These are phyloP conservation scores for Coemansia sp. DNA, from an alignment of 192 early-diverging fungal genomes.

Conservation along the genomic window DNA sequence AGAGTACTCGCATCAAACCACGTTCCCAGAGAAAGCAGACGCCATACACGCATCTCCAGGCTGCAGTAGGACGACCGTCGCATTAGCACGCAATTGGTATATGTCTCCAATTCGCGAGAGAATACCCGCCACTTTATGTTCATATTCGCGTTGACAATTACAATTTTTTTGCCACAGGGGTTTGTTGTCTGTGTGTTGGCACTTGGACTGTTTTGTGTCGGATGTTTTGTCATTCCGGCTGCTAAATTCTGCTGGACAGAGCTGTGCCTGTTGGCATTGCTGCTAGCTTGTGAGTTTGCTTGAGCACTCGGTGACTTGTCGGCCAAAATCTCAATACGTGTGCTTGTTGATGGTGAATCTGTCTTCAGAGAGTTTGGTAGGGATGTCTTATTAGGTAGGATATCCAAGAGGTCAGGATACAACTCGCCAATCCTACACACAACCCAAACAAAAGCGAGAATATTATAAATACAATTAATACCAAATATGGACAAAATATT, in stretches of 20 bases:
- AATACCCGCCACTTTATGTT: conserved; percentile 32
- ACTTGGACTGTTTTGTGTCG: neutral
- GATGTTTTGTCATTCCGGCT: neutral
- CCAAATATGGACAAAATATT: neutral
- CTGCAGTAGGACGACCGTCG: conserved; percentile 48
- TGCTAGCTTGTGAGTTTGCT: neutral
- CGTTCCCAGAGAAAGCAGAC: conserved; percentile 34
- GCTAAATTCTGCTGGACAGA: neutral
- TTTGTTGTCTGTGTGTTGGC: neutral
- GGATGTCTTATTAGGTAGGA: neutral
- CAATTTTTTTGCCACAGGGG: neutral
- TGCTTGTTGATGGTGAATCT: no score
- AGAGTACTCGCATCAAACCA: conserved; percentile 38
- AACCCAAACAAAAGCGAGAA: neutral
- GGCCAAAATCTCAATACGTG: neutral
- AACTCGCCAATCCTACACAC: neutral
- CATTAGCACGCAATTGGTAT: conserved; percentile 41
- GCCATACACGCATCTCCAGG: conserved; percentile 49
- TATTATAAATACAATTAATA: neutral
- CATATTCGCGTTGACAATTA: conserved; percentile 9
- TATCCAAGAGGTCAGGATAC: neutral
- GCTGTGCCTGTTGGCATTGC: neutral
- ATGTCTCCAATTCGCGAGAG: conserved; percentile 24
- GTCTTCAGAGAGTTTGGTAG: no score
- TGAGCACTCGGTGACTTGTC: neutral